Conservation (phyloP, 2,329 filamentous ascomycete genomes). For the Ophiosphaerella herpotricha region DNA sequence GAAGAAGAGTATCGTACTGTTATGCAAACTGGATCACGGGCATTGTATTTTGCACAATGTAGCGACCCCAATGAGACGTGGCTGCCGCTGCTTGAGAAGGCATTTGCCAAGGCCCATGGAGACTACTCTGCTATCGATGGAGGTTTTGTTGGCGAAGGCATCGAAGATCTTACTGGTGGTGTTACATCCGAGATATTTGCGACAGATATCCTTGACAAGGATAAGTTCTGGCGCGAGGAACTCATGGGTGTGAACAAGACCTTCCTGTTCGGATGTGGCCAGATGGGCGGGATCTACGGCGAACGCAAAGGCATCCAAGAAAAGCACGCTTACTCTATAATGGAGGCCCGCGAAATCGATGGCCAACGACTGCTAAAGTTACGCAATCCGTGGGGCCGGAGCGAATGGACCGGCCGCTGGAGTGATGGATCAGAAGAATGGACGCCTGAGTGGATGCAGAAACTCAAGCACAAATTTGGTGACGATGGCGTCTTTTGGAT, state of each 20-base stretch:
- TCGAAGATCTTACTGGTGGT: constrained; percentile 67
- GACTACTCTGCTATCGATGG: constrained; percentile 77
- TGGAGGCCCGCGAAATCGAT: constrained; percentile 64
- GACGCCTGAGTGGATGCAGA: constrained; percentile 77
- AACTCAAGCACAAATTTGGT: constrained; percentile 74
- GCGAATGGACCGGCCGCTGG: constrained; percentile 82
- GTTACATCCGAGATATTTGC: constrained; percentile 72
- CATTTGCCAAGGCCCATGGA: constrained; percentile 82
- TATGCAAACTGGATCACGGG: constrained; percentile 75
- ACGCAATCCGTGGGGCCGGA: constrained; percentile 80
- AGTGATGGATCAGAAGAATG: constrained; percentile 83
- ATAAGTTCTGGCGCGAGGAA: constrained; percentile 83
- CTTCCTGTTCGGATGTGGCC: constrained; percentile 76
- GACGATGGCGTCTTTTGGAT: constrained; percentile 74
- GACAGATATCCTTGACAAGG: constrained; percentile 74
- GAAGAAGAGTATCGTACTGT: constrained; percentile 70
- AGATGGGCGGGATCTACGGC: constrained; percentile 67
- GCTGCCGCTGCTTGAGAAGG: constrained; percentile 80
- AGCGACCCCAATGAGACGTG: constrained; percentile 79
- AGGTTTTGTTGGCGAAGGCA: constrained; percentile 69
- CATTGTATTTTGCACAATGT: constrained; percentile 78
- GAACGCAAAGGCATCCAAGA: constrained; percentile 53
- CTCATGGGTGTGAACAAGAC: constrained; percentile 79
- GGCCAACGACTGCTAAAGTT: constrained; percentile 55
- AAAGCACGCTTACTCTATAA: constrained; percentile 62